Evolutionary conservation across 1,284 basidiomycete genomes (phyloP).

Genomic region (Naganishia sp.): DNA sequence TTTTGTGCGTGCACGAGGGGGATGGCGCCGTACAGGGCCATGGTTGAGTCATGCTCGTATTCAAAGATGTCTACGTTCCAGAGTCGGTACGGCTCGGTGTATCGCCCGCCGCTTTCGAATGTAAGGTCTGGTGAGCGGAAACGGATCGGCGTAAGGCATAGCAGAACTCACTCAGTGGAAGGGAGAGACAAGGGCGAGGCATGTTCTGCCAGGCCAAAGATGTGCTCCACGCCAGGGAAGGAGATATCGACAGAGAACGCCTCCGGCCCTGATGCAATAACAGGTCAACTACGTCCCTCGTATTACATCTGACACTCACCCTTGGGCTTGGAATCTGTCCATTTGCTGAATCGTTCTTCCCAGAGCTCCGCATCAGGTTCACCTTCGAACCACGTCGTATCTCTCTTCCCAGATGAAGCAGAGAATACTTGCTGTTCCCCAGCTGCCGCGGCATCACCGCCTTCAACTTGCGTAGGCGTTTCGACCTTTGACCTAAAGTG

Average conservation of each 20-base stretch:
- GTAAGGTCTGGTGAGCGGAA: background rate
- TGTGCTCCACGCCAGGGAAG: slow-evolving; percentile 84
- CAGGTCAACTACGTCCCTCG: background rate
- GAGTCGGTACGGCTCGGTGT: slow-evolving; percentile 88
- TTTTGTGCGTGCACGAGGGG: slow-evolving; percentile 93
- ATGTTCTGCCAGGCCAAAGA: slow-evolving; percentile 96
- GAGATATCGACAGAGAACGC: slow-evolving; percentile 87
- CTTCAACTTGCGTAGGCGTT: slow-evolving; percentile 44
- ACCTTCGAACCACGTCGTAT: slow-evolving; percentile 79
- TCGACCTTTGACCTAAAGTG: slow-evolving; percentile 71
- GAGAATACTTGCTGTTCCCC: slow-evolving; percentile 61
- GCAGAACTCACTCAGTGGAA: slow-evolving; percentile 65
- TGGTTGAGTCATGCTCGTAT: slow-evolving; percentile 85
- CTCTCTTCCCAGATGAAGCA: slow-evolving; percentile 56
- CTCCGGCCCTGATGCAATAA: slow-evolving; percentile 71
- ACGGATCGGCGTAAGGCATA: background rate
- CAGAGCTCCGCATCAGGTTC: slow-evolving; percentile 78
- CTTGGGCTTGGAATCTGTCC: slow-evolving; percentile 93
- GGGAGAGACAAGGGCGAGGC: slow-evolving; percentile 88
- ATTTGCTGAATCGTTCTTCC: slow-evolving; percentile 83
- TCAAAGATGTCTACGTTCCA: slow-evolving; percentile 98
- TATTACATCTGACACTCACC: slow-evolving; percentile 58
- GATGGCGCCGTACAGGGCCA: slow-evolving; percentile 88
- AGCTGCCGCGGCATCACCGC: slow-evolving; percentile 38
- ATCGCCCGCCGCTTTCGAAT: slow-evolving; percentile 59